Evolutionary conservation across 1,284 basidiomycete genomes (phyloP).

Genomic region (Naganishia sp.): DNA sequence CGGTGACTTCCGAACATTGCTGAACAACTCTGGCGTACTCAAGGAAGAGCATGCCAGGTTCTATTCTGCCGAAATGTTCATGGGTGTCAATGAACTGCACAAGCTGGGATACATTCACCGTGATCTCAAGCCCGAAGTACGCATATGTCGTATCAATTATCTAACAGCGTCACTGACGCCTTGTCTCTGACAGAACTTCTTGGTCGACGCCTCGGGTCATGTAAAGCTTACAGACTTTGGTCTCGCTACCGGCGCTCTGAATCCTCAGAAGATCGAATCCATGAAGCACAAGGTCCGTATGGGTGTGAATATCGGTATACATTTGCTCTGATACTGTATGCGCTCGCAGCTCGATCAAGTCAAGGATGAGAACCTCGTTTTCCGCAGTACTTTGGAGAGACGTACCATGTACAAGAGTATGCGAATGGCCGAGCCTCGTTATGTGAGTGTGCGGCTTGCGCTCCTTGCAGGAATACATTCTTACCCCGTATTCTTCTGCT

Average conservation of each 20-base stretch:
- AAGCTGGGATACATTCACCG: constrained; percentile 96
- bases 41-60: constrained; percentile 93
- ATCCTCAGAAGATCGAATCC: constrained; percentile 92
- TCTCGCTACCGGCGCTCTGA: constrained; percentile 92
- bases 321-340: constrained; percentile 2
- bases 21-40: constrained; percentile 94
- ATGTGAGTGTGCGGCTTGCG: constrained; percentile 51
- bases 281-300: constrained; percentile 80
- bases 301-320: constrained; percentile 7
- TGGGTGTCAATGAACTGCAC: constrained; percentile 84
- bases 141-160: constrained; percentile 30
- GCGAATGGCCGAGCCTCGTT: constrained; percentile 85
- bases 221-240: constrained; percentile 99
- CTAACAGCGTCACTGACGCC: constrained; percentile 11
- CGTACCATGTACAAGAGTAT: constrained; percentile 93
- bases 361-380: constrained; percentile 87
- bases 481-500: constrained; percentile 7
- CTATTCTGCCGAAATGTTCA: constrained; percentile 96
- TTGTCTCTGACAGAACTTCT: constrained; percentile 74
- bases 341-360: constrained; percentile 81
- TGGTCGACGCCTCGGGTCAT: constrained; percentile 92
- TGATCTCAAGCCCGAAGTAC: constrained; percentile 93
- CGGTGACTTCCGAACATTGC: constrained; percentile 89
- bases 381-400: constrained; percentile 90
- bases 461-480: background rate